Base-by-base conservation (phyloP, 441 rosid species). In the Adansonia rubrostipa region DNA sequence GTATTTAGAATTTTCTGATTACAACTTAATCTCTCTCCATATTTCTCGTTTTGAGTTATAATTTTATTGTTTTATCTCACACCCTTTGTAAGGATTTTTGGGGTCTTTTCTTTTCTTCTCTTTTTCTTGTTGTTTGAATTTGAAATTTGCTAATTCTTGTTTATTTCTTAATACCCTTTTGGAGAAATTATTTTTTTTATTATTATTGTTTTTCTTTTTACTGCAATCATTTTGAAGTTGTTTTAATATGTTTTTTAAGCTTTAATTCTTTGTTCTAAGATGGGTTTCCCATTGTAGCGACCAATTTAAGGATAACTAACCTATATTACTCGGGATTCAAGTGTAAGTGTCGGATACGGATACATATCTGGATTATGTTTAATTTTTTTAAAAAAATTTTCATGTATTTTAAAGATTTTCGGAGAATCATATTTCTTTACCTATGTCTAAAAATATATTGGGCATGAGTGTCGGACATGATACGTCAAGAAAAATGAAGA, bases 231-330 rank as follows among this genome's bases (percentile, higher is more conserved):
- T 71, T 40, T 72, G 33, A 17, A 36, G 3, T 33, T 10, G 4
- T 51, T 69, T 53, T 10, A 13, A 9, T 33, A 9, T 3, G 6
- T 53, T 50, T 33, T 33, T 53, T 11, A 40, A 56, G 47, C 17
- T 72, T 72, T 54, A 54, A n/a, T 17, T 72, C 64, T 56, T 2
- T 72, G n/a, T 42, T 17, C 36, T 19, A 44, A 67, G 15, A 19
- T 44, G 5, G 71, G 44, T 67, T 67, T 67, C 24, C 53, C 24
- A 67, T 42, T 8, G 14, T 66, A 17, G 40, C 36, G 1, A 11
- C 3, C 9, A 10, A 0, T 60, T 61, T 28, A 22, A 22, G 65
- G 65, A 24, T 24, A 24, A 24, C 28, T 24, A 24, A 24, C 28
- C 28, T 24, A 24, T 24, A 24, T 24, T 24, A 24, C 28, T 24